Evolutionary conservation across 192 early-diverging fungal genomes (phyloP).

Genomic region (Coemansia sp.): DNA sequence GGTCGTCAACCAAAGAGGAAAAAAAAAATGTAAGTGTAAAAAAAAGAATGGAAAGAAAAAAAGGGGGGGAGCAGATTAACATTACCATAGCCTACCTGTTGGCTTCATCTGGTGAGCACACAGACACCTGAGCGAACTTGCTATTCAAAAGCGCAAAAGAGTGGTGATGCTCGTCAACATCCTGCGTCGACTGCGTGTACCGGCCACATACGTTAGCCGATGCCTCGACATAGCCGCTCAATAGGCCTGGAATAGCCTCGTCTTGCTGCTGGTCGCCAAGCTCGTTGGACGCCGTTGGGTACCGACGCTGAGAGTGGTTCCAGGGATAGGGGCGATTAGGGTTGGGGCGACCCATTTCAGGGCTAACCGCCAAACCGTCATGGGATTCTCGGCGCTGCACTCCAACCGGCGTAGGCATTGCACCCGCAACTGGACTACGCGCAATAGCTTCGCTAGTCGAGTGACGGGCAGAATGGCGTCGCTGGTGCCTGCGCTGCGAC

Average conservation of each 20-base stretch:
- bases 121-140: background rate
- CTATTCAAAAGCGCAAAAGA: background rate
- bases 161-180: background rate
- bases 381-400: background rate
- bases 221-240: background rate
- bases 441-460: background rate
- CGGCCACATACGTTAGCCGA: background rate
- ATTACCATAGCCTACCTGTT: slow-evolving; percentile 1
- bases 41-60: background rate
- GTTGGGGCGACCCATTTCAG: background rate
- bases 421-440: background rate
- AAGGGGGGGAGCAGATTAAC: background rate
- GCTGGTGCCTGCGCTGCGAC: background rate
- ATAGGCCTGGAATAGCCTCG: background rate
- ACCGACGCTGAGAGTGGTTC: background rate
- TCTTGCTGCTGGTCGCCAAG: background rate
- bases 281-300: background rate
- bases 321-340: background rate
- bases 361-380: background rate
- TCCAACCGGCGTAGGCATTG: background rate
- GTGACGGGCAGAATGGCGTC: background rate
- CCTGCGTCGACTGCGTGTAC: background rate
- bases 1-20: background rate
- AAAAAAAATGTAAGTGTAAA: slow-evolving; percentile 1
- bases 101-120: background rate